Percentiles rank a stretch among this genome's conserved stretches.
These are phyloP conservation scores for Knufia petricola DNA, from an alignment of 2,329 filamentous ascomycete species.

Conservation along the genomic window DNA sequence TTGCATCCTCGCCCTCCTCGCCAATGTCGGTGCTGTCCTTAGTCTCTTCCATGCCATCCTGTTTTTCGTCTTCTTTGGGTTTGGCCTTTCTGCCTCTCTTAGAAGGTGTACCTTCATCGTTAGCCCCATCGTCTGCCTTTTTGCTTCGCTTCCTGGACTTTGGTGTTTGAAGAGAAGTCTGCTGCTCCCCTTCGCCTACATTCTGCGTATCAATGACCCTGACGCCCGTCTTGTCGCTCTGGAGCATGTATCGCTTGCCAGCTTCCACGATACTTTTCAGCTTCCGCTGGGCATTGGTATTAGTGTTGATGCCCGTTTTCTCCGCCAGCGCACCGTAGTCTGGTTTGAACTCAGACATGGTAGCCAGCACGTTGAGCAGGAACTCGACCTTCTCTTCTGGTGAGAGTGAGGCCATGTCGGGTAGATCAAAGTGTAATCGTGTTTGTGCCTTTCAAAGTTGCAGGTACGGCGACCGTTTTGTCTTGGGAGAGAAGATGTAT, in stretches of 20 bases:
- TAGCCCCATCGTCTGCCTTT: neutral
- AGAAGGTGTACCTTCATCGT: neutral
- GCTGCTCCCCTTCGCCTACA: neutral
- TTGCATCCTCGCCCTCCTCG: neutral
- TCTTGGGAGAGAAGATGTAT: neutral
- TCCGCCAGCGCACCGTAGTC: neutral
- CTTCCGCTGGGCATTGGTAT: neutral
- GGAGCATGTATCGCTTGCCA: neutral
- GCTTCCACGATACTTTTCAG: slow-evolving; percentile 5
- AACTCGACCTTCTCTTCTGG: slow-evolving; percentile 7
- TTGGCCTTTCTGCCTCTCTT: no score
- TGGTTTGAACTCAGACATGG: slow-evolving; percentile 3
- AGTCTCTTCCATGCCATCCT: neutral
- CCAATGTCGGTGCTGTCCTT: neutral
- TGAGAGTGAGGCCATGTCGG: neutral
- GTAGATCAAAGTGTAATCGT: neutral
- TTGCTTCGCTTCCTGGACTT: slow-evolving; percentile 5
- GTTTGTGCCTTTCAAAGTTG: neutral
- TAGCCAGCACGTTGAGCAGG: neutral
- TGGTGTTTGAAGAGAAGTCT: neutral
- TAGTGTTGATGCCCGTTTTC: slow-evolving; percentile 1
- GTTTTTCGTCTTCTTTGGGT: neutral
- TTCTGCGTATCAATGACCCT: neutral
- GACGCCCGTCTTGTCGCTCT: neutral
- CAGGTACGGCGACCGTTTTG: no score